These are phyloP conservation scores for Forsythia viridissima DNA, from an alignment of 257 asterid genomes.

Conservation along the genomic window DNA sequence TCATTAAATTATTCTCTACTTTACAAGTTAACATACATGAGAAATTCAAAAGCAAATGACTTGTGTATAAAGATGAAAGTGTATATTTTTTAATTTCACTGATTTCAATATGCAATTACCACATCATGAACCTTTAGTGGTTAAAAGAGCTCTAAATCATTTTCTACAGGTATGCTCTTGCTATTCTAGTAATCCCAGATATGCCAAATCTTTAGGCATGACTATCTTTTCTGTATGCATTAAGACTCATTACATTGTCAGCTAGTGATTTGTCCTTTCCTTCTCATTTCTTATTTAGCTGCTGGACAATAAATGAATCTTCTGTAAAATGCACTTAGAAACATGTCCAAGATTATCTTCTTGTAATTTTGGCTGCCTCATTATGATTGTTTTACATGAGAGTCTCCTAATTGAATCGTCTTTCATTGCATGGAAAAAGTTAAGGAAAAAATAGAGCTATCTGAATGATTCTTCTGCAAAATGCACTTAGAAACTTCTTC, in stretches of 20 bases:
- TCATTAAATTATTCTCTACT: neutral
- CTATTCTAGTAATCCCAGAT: constrained; percentile 12
- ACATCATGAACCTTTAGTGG: constrained; percentile 83
- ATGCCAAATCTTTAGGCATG: neutral
- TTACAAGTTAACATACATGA: neutral
- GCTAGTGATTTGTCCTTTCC: neutral
- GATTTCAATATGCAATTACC: constrained; percentile 58
- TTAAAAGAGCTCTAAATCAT: constrained; percentile 84
- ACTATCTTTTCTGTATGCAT: neutral
- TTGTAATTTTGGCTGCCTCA: neutral
- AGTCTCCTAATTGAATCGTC: too few relatives aligned
- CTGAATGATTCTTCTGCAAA: too few relatives aligned
- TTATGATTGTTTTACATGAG: neutral
- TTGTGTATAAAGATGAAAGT: neutral
- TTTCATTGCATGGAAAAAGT: too few relatives aligned
- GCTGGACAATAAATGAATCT: too few relatives aligned
- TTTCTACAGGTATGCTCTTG: constrained; percentile 65
- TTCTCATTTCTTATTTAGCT: neutral
- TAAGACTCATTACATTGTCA: neutral
- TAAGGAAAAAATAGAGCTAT: too few relatives aligned
- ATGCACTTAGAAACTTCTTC: too few relatives aligned
- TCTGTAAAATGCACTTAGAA: neutral
- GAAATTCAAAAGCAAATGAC: neutral
- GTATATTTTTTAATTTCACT: neutral
- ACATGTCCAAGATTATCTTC: neutral